Base-by-base conservation (phyloP, 2,329 filamentous ascomycete genomes). In the Fusarium sp. region DNA sequence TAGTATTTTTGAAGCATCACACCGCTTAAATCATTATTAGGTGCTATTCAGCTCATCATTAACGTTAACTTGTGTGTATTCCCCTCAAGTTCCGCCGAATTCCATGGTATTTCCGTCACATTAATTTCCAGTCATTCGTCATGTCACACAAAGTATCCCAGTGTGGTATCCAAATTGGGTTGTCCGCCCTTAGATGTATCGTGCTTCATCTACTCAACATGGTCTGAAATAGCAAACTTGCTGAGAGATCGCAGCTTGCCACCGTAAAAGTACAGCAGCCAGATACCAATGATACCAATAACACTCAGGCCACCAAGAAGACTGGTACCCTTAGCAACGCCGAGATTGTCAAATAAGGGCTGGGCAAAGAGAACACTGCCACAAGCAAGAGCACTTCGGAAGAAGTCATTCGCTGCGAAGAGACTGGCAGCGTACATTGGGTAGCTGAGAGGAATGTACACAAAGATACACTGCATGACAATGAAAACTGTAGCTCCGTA, bases 361-460 rank as follows among this genome's bases (percentile, higher is more conserved):
- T 86, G 84, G 0, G 87, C 85, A 73, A 91, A 91, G 25, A 91
- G 80, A 49, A 92, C 85, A 31, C 86, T 87, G 0, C 85, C 89
- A 56, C 87, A 89, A 11, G 90, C 90, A 6, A 92, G 80, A 4
- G 88, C 85, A 35, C 84, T 86, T 44, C 88, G 84, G 79, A 87
- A 85, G 77, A 90, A 87, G 80, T 90, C 88, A 75, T 90, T 91
- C 10, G 84, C 88, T 2, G 89, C 88, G 75, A 91, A 90, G 27
- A 91, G 80, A 53, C 84, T 86, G 41, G 89, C 88, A 1, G 88
- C 87, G 75, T 89, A 89, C 71, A 83, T 81, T 8, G 87, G 87
- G 73, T 89, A 89, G 56, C 81, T 84, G 25, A 89, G 81, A 1
- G 87, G 86, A 20, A 90, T 84, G 79, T 90, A 90, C 70, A 89